Evolutionary conservation across 768 basidiomycete species (phyloP).

Genomic region (Mycena vulgaris): DNA sequence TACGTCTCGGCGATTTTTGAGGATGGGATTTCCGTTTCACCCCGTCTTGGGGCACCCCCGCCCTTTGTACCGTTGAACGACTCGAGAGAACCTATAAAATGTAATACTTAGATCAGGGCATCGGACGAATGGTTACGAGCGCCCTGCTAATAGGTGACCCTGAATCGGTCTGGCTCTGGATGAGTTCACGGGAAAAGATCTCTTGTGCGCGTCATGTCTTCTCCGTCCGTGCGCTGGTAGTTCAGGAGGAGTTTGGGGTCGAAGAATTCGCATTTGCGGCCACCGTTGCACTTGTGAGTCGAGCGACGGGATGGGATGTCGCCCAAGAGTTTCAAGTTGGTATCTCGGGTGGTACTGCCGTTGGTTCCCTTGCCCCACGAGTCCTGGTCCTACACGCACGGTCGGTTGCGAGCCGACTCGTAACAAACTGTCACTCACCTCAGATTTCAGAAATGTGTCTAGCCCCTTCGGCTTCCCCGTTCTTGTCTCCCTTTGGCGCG

Average conservation of each 20-base stretch:
- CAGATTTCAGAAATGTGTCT: slow-evolving; percentile 4
- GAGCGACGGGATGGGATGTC: background rate
- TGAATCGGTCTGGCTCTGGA: slow-evolving; percentile 3
- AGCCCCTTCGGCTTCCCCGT: slow-evolving; percentile 5
- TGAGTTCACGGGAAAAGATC: background rate
- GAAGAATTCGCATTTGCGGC: slow-evolving; percentile 4
- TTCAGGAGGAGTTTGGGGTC: background rate
- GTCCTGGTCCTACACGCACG: slow-evolving; percentile 11
- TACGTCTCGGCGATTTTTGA: background rate
- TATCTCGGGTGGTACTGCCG: background rate
- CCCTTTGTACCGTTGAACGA: background rate
- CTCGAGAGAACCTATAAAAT: background rate
- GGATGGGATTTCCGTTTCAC: background rate
- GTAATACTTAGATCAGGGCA: no score
- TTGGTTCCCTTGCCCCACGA: slow-evolving; percentile 15
- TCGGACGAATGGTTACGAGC: no score
- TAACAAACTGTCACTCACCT: slow-evolving; percentile 1
- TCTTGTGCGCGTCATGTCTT: background rate
- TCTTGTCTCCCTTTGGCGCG: slow-evolving; percentile 11
- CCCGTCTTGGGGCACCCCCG: background rate
- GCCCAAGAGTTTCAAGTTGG: background rate
- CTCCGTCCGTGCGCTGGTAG: background rate
- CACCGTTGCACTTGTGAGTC: background rate
- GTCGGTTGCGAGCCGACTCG: no score
- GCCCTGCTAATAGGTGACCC: background rate